Base-by-base conservation (phyloP, 805 yeast genomes). In the Candida peoriensis region DNA sequence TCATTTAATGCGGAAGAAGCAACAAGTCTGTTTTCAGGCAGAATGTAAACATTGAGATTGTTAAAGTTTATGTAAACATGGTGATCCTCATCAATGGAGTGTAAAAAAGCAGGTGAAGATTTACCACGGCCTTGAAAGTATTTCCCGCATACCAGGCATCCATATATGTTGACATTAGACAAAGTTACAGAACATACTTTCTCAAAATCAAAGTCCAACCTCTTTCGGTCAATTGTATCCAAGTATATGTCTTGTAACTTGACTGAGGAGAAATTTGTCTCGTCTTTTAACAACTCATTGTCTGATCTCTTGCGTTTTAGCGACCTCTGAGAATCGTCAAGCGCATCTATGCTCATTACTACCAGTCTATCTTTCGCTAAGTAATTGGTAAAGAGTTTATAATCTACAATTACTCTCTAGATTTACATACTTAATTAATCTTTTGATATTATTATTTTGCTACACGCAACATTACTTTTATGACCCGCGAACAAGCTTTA, bases 71-170 rank as follows among this genome's bases (percentile, higher is more conserved):
- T 63, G 48, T 62, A 84, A 2, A 81, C 68, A 52, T 76, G 83
- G 49, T 81, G 89, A 45, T 70, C 66, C 5, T 66, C 72, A 38
- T 76, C 68, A 14, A 84, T 64, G 2, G 87, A 70, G 53, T 85
- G 95, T 12, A 63, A 50, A 47, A 76, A 81, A 0, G 89, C 88
- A 16, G 78, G 78, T 1, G 89, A 74, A n/a, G 70, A 54, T 37
- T 57, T 61, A 2, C 76, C 71, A 17, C 87, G 64, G 1, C 95
- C 95, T 45, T 77, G 80, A 34, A 75, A 70, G 56, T 76, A 85
- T 47, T 72, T 78, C 22, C 89, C 90, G 58, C 95, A 85, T 0
- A 68, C 69, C 15, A 85, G 58, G 50, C 95, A 85, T 21, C 84
- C 76, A 48, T 83, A 81, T 1, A 84, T 71, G 47, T 81, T 80